Evolutionary conservation across 2,329 filamentous ascomycete species (phyloP), one percentile per base, ranked within the genome.

Genomic region (Exophiala bonariae): DNA sequence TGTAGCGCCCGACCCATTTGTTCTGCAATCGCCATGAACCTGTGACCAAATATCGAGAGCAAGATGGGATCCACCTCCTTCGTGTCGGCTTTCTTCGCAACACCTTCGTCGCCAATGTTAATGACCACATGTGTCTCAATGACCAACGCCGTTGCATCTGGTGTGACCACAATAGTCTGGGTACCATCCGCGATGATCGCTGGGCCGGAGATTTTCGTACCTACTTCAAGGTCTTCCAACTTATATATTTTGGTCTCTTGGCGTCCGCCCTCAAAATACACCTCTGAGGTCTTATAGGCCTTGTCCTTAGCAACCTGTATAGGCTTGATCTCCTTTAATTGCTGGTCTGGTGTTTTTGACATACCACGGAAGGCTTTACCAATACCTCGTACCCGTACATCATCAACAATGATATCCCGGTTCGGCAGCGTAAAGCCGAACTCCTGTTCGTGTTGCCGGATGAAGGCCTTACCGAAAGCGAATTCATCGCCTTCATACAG

Each of bases 81-180:
- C 8, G 54, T 48, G 16, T 55, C 58, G 1, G 54, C 49, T 17
- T 52, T 28, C 6, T 55, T 56, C 10, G 52, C 47, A 3, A 53
- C 42, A 14, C 56, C 71, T 55, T 72, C 70, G 37, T 83, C 82
- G 44, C 84, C 81, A 32, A 93, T 79, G 55, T 96, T 89, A 61
- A 96, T 91, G 5, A 96, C 79, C 6, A 96, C 89, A 60, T 96
- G 92, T 0, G 90, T 95, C 53, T 89, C 78, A 14, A 95, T 83
- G 23, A 96, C 76, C 18, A 90, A 70, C 0, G 91, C 92, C 17
- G 82, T 81, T 2, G 89, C 81, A 22, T 80, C 80, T 0, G 91
- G 92, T 0, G 88, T 87, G 2, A 96, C 83, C 0, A 96, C 88
- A 53, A 97, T 93, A 0, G 92, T 97, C 67, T 96, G 92, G 8